phyloP scores from a whole-genome alignment of 1,284 basidiomycete species.

The Trametes sp. region DNA sequence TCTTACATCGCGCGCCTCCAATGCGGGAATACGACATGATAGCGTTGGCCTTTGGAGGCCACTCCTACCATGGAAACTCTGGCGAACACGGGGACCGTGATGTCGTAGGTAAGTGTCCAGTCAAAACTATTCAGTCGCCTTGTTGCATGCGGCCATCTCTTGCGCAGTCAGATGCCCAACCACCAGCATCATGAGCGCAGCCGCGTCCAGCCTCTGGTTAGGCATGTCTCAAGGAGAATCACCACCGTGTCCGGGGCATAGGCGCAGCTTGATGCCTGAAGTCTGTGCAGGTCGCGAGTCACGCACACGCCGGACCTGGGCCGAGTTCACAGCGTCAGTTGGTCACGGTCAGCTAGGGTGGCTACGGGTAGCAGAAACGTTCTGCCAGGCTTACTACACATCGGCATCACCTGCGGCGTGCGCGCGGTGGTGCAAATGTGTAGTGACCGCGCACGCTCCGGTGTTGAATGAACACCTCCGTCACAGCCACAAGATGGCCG shows the following conservation, averaged over 20 bases:
- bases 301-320: background rate
- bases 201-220: background rate
- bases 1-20: background rate
- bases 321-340: background rate
- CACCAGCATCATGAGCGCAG: background rate
- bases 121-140: background rate
- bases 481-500: background rate
- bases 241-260: background rate
- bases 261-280: background rate
- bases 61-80: background rate
- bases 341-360: background rate
- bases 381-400: background rate
- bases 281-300: background rate
- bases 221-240: background rate
- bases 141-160: background rate
- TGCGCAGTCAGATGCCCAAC: background rate
- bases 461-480: background rate
- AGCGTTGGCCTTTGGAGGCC: too few species aligned
- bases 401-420: background rate
- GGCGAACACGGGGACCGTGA: background rate
- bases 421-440: background rate
- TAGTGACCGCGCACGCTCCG: background rate
- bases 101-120: background rate
- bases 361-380: background rate
- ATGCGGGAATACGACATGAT: background rate